Base-by-base conservation (phyloP, 805 yeast species). In the Wickerhamiella occidentalis region DNA sequence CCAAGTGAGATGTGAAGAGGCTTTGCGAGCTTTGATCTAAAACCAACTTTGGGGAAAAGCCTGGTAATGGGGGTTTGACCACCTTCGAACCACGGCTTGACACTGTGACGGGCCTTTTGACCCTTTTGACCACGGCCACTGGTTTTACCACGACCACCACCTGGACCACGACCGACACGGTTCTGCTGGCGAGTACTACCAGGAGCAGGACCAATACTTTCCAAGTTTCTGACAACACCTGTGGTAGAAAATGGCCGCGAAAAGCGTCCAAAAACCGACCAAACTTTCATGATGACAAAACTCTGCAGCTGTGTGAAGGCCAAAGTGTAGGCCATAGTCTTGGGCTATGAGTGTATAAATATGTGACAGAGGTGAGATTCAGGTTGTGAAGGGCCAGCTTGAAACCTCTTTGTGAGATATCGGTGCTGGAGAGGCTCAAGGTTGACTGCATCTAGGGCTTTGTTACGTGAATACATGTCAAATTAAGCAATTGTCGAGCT, bases 41-140 rank as follows among this genome's bases (percentile, higher is more conserved):
- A 87, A 7, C 97, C 97, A 52, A 81, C 71, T 63, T 90, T 90
- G 56, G 96, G 95, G 67, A 85, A 79, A 56, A 83, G 69, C 66
- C 83, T 76, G 65, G 79, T 78, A 62, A 82, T 78, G 22, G 96
- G 97, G 1, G 97, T 92, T 65, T 92, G 98, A 64, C 98, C 97
- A 78, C 98, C 98, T 72, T 92, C 98, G 64, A 90, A 86, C 90
- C 94, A 85, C 52, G 82, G 77, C 50, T 87, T 90, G 26, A 90
- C 90, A 38, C 80, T 77, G 35, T 90, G 84, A 68, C 97, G 78
- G 9, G 97, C 96, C 69, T 90, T 90, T 65, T 90, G 97, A 78
- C 98, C 98, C 70, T 92, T 92, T 61, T 85, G 95, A 73, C 98
- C 98, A 65, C 97, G 76, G 45, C 95, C 95, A 6, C 96, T 79